These are phyloP conservation scores for Triticum dicoccoides DNA, from an alignment of 176 grass and related monocot genomes.

Conservation along the genomic window DNA sequence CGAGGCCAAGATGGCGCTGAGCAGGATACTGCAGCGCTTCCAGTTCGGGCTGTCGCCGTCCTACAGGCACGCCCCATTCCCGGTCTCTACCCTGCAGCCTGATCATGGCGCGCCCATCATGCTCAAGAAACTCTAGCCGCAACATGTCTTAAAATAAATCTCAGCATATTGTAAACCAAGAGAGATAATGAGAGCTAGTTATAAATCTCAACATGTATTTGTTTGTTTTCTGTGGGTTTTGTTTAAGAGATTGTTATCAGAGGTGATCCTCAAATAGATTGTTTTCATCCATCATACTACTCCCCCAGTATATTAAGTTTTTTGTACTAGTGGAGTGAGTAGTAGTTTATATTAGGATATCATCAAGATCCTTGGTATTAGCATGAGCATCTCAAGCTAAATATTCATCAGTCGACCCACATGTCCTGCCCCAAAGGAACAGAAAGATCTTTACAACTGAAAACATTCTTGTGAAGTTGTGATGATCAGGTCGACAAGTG, in stretches of 20 bases:
- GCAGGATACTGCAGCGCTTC: conserved; percentile 49
- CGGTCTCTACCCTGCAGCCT: conserved; percentile 38
- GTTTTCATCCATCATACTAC: background rate
- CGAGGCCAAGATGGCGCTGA: conserved; percentile 57
- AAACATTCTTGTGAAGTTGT: too few species aligned
- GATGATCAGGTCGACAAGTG: background rate
- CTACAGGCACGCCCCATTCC: conserved; percentile 42
- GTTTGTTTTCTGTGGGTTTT: too few species aligned
- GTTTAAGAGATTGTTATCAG: too few species aligned
- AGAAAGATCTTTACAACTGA: too few species aligned
- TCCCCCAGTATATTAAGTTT: too few species aligned
- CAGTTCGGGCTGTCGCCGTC: conserved; percentile 39
- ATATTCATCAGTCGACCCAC: background rate
- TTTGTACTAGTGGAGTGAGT: too few species aligned
- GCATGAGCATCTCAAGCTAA: conserved; percentile 27
- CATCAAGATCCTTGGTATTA: too few species aligned
- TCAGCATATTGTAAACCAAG: too few species aligned
- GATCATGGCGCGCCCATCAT: conserved; percentile 45
- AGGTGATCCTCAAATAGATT: background rate
- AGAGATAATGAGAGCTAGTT: too few species aligned
- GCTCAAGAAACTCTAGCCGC: conserved; percentile 1
- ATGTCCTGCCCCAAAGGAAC: background rate
- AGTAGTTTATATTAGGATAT: too few species aligned
- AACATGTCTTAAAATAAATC: background rate
- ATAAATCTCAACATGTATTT: too few species aligned